Evolutionary conservation across 2,329 filamentous ascomycete species (phyloP).

Genomic region (Apiospora saccharicola): DNA sequence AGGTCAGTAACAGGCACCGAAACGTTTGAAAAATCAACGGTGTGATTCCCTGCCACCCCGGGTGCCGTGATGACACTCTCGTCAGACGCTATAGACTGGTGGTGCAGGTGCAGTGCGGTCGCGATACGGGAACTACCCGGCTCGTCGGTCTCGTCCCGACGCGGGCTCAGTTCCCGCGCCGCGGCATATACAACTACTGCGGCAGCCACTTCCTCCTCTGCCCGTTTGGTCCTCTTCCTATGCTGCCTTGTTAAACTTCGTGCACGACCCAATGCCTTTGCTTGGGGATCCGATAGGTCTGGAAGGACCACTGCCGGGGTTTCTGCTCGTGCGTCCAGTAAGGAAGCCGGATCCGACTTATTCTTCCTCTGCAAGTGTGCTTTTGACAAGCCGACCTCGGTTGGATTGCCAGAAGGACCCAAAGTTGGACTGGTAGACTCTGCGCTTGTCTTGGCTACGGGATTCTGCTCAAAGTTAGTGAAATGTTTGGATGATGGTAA

Average conservation of each 20-base stretch:
- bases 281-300: conserved; percentile 23
- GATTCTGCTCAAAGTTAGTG: conserved; percentile 25
- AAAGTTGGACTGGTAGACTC: conserved; percentile 28
- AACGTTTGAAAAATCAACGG: conserved; percentile 25
- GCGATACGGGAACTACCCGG: conserved; percentile 28
- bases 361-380: background rate
- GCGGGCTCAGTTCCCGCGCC: conserved; percentile 24
- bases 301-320: conserved; percentile 20
- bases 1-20: conserved; percentile 29
- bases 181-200: conserved; percentile 28
- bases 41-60: conserved; percentile 25
- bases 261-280: conserved; percentile 23
- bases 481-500: background rate
- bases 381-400: conserved; percentile 24
- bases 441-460: conserved; percentile 25
- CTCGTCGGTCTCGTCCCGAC: background rate
- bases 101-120: background rate
- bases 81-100: background rate
- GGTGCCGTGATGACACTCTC: conserved; percentile 27
- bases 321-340: conserved; percentile 6
- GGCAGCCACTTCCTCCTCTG: conserved; percentile 26
- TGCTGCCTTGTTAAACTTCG: conserved; percentile 25
- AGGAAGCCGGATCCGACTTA: background rate
- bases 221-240: conserved; percentile 17
- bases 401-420: conserved; percentile 30